Base-by-base conservation (phyloP, 805 yeast species). In the Spathaspora arborariae region DNA sequence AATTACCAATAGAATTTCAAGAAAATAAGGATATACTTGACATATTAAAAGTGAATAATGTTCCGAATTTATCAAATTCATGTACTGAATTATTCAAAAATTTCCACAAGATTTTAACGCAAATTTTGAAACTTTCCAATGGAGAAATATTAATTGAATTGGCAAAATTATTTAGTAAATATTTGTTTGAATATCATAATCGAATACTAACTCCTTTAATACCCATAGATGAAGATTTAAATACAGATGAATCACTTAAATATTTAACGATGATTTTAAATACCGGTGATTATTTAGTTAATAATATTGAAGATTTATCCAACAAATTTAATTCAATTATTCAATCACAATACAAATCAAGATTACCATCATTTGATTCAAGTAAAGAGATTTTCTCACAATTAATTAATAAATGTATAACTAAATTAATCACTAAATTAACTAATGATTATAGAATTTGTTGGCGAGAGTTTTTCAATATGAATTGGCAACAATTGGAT, bases 261-360 rank as follows among this genome's bases (percentile, higher is more conserved):
- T 79, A 85, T 49, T 73, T 87, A 1, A 83, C 94, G 22, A 68
- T 88, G 59, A 77, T 90, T 8, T 67, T 92, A 30, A 88, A 89
- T 55, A 92, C 99, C 0, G 89, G 96, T 1, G 96, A 92, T 60
- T 94, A 91, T 62, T 84, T 96, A 49, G 79, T 88, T 15, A 73
- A 80, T 9, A 94, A 96, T 2, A 79, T 84, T 2, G 76, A 75
- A 10, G 97, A 94, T 59, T 67, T 94, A 39, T 89, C 83, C 54
- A 86, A 84, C 20, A 80, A 80, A 54, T 64, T 59, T 70, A 70
- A 40, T 55, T 75, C 63, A 60, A 67, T 64, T 56, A 72, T 62
- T 52, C 62, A 66, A 15, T 57, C 63, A 13, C 62, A 65, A 18
- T 63, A 63, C 43, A 57, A 70, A 10, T 68, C 64, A 18, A 70